Base-by-base conservation (phyloP, 148 eudicot species). In the Amaranthus hypochondriacus region DNA sequence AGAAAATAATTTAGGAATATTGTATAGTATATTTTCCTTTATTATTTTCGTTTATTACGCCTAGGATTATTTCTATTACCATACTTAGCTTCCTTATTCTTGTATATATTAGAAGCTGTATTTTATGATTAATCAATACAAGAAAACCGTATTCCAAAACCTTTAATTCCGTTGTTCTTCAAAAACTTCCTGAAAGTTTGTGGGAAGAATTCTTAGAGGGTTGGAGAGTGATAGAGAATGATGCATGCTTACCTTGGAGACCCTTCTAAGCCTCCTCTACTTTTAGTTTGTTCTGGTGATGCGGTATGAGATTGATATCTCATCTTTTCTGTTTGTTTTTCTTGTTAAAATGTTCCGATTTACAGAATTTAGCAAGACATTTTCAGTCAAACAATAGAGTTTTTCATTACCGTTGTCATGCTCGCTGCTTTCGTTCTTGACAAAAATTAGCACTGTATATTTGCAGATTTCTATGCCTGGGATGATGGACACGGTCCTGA, bases 401-500 rank as follows among this genome's bases (percentile, higher is more conserved):
- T 15, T 4, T 59, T 59, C 8, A 4, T 15, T 48, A 7, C 44
- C 5, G 46, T 46, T 58, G 56, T 56, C 39, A 53, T 60, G 46
- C 58, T 47, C 4, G 48, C 59, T 43, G 4, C 15, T 54, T 58
- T 42, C 48, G 5, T 53, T 47, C 47, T 48, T 62, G 49, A 62
- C 47, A 66, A 46, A 47, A 14, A 6, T 0, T n/a, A 43, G 46
- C 13, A 18, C 8, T 18, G 14, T 78, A 51, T 69, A 12, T 63
- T 56, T 53, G 15, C 83, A 96, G 99, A 82, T 92, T 68, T 96
- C 99, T 2, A 96, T 96, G 99, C 99, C 97, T 56, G 99, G 99
- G 5, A 96, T 96, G 99, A 96, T 96, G 99, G 97, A 96, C 84
- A 96, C 99, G 11, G 95, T 96, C 62, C 91, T 96, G 62, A 96